phyloP scores from a whole-genome alignment of 2,329 filamentous ascomycete genomes.

The Monosporascus sp. region DNA sequence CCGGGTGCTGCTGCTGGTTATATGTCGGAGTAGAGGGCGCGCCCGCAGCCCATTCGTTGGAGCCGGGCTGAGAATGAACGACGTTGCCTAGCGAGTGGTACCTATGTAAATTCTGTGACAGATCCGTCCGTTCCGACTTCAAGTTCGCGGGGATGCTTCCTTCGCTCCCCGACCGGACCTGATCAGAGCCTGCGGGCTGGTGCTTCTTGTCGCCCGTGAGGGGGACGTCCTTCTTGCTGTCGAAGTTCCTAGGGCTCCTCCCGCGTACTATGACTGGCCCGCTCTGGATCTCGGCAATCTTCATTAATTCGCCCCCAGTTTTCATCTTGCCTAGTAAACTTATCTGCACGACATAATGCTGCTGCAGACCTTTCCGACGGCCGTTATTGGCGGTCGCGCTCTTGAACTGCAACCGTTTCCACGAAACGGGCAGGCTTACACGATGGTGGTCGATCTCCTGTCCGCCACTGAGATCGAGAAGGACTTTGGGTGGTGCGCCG shows the following conservation, averaged over 20 bases:
- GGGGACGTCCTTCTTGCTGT: constrained; percentile 64
- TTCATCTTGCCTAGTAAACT: constrained; percentile 74
- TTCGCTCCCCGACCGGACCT: constrained; percentile 35
- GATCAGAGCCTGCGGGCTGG: constrained; percentile 40
- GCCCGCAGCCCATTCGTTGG: constrained; percentile 42
- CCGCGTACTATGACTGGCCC: constrained; percentile 94
- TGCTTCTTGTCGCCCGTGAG: constrained; percentile 42
- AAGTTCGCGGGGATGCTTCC: constrained; percentile 23
- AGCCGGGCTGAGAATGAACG: constrained; percentile 20
- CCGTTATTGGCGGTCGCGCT: constrained; percentile 97
- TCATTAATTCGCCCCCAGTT: constrained; percentile 57
- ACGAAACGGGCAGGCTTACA: constrained; percentile 77
- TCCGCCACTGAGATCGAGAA: constrained; percentile 50
- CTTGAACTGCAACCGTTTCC: constrained; percentile 93
- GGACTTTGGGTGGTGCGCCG: constrained; percentile 47
- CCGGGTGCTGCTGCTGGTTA: constrained; percentile 32
- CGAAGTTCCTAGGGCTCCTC: constrained; percentile 88
- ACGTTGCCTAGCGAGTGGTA: constrained; percentile 18
- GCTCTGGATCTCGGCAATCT: constrained; percentile 80
- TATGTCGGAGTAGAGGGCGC: constrained; percentile 27
- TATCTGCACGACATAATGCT: constrained; percentile 88
- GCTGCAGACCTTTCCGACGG: constrained; percentile 85
- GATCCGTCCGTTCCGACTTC: constrained; percentile 27
- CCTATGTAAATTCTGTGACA: constrained; percentile 18
- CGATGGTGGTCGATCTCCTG: constrained; percentile 73